Conservation (phyloP, 768 basidiomycete species). For the Mycena capillaripes region DNA sequence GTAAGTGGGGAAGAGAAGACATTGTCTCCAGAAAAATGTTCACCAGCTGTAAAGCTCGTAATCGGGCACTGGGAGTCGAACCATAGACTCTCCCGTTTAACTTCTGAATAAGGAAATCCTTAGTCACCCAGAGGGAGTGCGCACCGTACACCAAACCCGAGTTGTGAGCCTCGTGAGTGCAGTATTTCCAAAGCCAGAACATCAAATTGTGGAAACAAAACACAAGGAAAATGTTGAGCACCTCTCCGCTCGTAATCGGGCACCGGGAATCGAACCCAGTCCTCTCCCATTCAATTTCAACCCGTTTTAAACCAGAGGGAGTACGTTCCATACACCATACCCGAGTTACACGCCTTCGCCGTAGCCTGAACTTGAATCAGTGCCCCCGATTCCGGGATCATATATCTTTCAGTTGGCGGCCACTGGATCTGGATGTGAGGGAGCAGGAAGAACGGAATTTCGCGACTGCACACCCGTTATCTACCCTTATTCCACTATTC, state of each 20-base stretch:
- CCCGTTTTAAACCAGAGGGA: background rate
- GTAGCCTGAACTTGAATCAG: too few species aligned
- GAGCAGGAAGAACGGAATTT: too few species aligned
- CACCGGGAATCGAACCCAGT: constrained; percentile 16
- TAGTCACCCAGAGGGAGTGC: background rate
- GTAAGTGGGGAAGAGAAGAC: too few species aligned
- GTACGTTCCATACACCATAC: background rate
- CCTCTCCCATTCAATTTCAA: background rate
- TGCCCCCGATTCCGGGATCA: too few species aligned
- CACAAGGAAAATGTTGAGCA: background rate
- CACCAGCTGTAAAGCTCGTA: background rate
- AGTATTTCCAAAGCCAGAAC: background rate
- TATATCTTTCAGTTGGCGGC: too few species aligned
- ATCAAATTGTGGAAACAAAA: background rate
- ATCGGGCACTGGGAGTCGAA: constrained; percentile 7
- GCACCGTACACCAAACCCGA: constrained; percentile 5
- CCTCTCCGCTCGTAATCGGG: background rate
- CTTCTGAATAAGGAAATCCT: too few species aligned
- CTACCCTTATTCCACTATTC: too few species aligned
- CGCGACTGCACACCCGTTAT: too few species aligned
- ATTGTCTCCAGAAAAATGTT: background rate
- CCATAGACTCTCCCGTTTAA: background rate
- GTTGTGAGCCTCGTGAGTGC: background rate
- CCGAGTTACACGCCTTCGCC: background rate
- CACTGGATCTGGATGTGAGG: too few species aligned